Evolutionary conservation across 495 filamentous ascomycete genomes (phyloP).

Genomic region (Penicillium samsonianum): DNA sequence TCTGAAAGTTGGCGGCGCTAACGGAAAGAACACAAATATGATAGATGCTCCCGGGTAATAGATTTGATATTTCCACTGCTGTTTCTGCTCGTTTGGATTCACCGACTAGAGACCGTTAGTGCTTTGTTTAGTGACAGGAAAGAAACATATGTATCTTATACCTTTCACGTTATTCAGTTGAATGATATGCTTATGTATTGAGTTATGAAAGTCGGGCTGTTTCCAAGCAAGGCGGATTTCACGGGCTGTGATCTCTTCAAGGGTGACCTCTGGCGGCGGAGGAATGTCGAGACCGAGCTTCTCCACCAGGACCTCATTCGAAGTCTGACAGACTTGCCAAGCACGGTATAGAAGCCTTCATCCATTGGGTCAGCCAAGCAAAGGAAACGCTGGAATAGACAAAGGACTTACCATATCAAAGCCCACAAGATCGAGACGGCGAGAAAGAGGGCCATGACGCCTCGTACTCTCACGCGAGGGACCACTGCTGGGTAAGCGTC

Average conservation of each 20-base stretch:
- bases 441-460: constrained; percentile 53
- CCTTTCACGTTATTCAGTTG: constrained; percentile 91
- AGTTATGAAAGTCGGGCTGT: constrained; percentile 70
- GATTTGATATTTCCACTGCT: constrained; percentile 80
- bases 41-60: constrained; percentile 85
- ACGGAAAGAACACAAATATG: constrained; percentile 88
- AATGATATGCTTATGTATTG: constrained; percentile 83
- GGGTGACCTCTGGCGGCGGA: constrained; percentile 81
- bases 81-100: constrained; percentile 83
- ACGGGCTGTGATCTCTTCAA: constrained; percentile 86
- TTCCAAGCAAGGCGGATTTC: constrained; percentile 93
- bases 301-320: constrained; percentile 84
- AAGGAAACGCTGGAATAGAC: neutral
- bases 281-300: constrained; percentile 93
- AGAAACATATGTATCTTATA: constrained; percentile 29
- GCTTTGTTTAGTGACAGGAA: neutral
- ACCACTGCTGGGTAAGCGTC: constrained; percentile 51
- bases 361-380: constrained; percentile 2
- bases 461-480: constrained; percentile 51
- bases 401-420: constrained; percentile 48
- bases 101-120: constrained; percentile 61
- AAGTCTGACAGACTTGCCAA: constrained; percentile 83
- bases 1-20: constrained; percentile 86
- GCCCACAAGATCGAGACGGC: constrained; percentile 53
- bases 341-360: constrained; percentile 76